Percentiles rank a stretch among this genome's conserved stretches.
Conservation (phyloP, 257 asterid genomes). For the Salvia miltiorrhiza region DNA sequence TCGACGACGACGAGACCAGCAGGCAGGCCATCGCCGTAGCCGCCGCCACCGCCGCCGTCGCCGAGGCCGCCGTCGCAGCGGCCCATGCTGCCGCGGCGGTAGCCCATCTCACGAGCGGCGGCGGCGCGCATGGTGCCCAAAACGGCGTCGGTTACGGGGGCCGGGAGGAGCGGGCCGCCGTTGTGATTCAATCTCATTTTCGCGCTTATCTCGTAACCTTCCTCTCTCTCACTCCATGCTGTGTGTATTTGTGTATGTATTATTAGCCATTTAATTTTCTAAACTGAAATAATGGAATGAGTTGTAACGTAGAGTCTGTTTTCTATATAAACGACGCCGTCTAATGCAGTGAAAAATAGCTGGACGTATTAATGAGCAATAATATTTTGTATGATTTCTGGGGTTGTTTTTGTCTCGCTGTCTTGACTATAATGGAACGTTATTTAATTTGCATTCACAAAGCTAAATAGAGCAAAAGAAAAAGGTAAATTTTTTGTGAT, state of each 20-base stretch:
- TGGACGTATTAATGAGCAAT: not conserved
- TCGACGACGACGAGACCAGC: constrained; percentile 26
- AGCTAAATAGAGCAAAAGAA: not conserved
- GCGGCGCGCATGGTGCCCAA: constrained; percentile 2
- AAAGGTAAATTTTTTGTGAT: not conserved
- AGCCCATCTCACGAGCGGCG: constrained; percentile 37
- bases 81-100: constrained; percentile 79
- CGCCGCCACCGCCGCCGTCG: constrained; percentile 56
- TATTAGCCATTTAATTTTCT: not conserved
- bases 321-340: not conserved
- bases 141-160: constrained; percentile 2
- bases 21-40: constrained; percentile 59
- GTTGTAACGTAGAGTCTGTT: no score
- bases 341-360: not conserved
- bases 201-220: constrained; percentile 46
- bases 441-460: not conserved
- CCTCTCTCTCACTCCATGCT: not conserved
- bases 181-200: constrained; percentile 49
- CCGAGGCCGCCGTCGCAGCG: constrained; percentile 69
- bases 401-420: not conserved
- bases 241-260: not conserved
- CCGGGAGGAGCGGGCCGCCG: constrained; percentile 41
- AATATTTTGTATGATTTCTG: not conserved
- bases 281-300: not conserved
- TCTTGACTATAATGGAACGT: not conserved